Evolutionary conservation across 257 asterid genomes (phyloP).

Genomic region (Schizonepeta tenuifolia): DNA sequence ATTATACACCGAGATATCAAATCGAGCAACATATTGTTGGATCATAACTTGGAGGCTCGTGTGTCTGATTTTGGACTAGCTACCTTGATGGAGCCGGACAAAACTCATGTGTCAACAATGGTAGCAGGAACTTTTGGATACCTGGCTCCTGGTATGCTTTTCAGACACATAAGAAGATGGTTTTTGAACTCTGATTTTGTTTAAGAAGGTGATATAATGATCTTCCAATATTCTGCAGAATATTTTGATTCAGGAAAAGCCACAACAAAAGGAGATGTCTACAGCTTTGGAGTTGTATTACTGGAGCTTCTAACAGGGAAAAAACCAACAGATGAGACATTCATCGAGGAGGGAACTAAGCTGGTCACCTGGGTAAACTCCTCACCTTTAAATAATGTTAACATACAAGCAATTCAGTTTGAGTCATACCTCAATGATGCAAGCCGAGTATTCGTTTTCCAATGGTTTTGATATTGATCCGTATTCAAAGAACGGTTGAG

Average conservation of each 20-base stretch:
- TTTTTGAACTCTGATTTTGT: neutral
- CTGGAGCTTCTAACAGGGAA: conserved; percentile 89
- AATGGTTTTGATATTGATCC: neutral
- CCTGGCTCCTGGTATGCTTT: conserved; percentile 78
- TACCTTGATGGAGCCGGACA: conserved; percentile 79
- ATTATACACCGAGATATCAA: conserved; percentile 88
- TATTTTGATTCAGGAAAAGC: conserved; percentile 92
- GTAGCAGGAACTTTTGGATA: conserved; percentile 96
- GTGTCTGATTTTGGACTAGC: conserved; percentile 92
- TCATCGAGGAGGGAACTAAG: conserved; percentile 88
- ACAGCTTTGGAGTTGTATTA: conserved; percentile 88
- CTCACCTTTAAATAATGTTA: neutral
- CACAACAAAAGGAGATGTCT: conserved; percentile 87
- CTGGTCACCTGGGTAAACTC: conserved; percentile 87
- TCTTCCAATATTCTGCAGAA: conserved; percentile 53
- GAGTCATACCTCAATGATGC: neutral
- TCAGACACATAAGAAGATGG: neutral
- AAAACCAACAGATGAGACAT: conserved; percentile 77
- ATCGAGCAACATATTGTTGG: conserved; percentile 83
- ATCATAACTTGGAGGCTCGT: conserved; percentile 71
- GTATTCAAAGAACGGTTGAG: neutral
- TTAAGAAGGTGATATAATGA: conserved; percentile 14
- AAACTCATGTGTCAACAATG: conserved; percentile 84
- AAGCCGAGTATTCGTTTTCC: neutral
- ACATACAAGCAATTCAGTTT: neutral